Conservation (phyloP, 2,329 filamentous ascomycete species). For the Dactylellina haptotyla region DNA sequence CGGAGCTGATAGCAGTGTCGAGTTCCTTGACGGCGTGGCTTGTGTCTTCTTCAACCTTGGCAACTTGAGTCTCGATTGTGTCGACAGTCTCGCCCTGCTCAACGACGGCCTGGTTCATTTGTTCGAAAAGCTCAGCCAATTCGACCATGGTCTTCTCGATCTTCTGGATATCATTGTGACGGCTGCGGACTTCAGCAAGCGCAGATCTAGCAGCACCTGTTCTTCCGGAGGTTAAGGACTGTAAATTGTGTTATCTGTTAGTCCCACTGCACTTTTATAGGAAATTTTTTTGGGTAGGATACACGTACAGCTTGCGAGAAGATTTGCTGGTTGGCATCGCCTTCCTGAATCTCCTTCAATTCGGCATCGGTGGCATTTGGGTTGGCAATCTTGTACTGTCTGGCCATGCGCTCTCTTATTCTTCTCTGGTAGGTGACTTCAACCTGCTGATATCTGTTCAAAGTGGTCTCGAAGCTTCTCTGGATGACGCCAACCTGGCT, state of each 20-base stretch:
- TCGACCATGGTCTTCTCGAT: slow-evolving; percentile 91
- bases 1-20: slow-evolving; percentile 73
- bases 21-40: slow-evolving; percentile 79
- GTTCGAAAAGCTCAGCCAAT: slow-evolving; percentile 85
- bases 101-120: slow-evolving; percentile 84
- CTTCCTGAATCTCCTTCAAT: slow-evolving; percentile 77
- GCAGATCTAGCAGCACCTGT: slow-evolving; percentile 79
- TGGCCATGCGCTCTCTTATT: slow-evolving; percentile 82
- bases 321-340: slow-evolving; percentile 75
- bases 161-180: slow-evolving; percentile 87
- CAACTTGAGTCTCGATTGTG: slow-evolving; percentile 85
- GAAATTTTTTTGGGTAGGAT: slow-evolving; percentile 17
- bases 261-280: slow-evolving; percentile 3
- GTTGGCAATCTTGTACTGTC: slow-evolving; percentile 89
- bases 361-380: slow-evolving; percentile 83
- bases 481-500: slow-evolving; percentile 85
- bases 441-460: slow-evolving; percentile 81
- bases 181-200: slow-evolving; percentile 80
- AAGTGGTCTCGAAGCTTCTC: slow-evolving; percentile 79
- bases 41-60: slow-evolving; percentile 85
- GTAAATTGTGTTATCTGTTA: slow-evolving; percentile 4
- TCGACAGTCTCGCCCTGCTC: slow-evolving; percentile 84
- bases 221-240: slow-evolving; percentile 70
- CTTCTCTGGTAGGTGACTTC: slow-evolving; percentile 83
- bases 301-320: slow-evolving; percentile 78